These are phyloP conservation scores for Sarocladium strictum DNA, from an alignment of 2,329 filamentous ascomycete genomes.

Conservation along the genomic window DNA sequence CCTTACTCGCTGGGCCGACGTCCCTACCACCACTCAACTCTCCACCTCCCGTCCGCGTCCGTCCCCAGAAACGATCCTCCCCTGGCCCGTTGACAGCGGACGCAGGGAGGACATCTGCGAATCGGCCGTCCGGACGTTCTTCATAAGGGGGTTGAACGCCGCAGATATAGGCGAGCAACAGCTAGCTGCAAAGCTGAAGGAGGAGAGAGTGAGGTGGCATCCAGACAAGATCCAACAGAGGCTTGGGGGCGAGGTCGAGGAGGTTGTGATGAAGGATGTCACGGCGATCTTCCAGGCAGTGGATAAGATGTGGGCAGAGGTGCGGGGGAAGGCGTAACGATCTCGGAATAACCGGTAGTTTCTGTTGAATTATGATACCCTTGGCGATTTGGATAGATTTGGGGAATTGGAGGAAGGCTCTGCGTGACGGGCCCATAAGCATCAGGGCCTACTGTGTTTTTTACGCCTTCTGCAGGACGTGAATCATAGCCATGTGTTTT, in stretches of 20 bases:
- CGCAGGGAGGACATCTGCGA: conserved; percentile 47
- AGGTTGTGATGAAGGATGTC: conserved; percentile 67
- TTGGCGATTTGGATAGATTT: no score
- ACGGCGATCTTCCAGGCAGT: conserved; percentile 90
- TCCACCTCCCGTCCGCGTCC: neutral
- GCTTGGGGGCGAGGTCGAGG: conserved; percentile 67
- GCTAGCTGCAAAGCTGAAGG: conserved; percentile 56
- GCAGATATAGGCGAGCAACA: conserved; percentile 38
- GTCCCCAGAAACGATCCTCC: conserved; percentile 26
- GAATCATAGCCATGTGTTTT: no score
- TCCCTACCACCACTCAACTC: neutral
- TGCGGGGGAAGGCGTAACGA: conserved; percentile 29
- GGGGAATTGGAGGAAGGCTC: no score
- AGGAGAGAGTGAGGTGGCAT: conserved; percentile 90
- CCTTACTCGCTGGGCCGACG: conserved; percentile 52
- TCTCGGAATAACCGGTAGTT: neutral
- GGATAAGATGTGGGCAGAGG: conserved; percentile 71
- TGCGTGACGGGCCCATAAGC: no score
- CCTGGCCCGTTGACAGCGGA: conserved; percentile 70
- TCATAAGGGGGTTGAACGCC: conserved; percentile 43
- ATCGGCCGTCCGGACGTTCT: conserved; percentile 62
- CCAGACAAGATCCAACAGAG: conserved; percentile 96
- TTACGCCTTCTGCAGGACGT: no score
- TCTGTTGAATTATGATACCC: conserved; percentile 5
- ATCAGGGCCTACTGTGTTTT: no score